Evolutionary conservation across 1,284 basidiomycete genomes (phyloP), one percentile per base, ranked within the genome.

Genomic region (Ustilago cynodontis): DNA sequence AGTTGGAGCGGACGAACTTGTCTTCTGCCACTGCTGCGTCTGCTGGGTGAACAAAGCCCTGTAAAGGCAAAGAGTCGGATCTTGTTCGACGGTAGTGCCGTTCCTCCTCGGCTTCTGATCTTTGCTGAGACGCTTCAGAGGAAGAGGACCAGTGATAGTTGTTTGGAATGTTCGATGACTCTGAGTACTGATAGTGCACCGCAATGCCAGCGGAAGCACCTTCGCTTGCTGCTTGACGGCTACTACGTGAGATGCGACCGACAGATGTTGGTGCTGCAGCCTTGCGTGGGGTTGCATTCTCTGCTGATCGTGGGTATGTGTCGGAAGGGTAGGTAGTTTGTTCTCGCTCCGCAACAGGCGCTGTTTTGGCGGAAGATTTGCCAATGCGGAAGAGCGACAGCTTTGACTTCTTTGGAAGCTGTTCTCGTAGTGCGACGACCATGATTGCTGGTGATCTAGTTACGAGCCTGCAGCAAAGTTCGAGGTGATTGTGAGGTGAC

Each of bases 311-410:
- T 22, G 53, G 24, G 22, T 39, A 55, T n/a, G 35, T 37, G 22
- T 39, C 9, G 24, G 33, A 20, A 26, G 53, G n/a, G 22, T 55
- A 35, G 26, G 35, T 5, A 16, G 11, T 3, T 4, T 35, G 24
- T 18, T 56, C 37, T 28, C 39, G 47, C 24, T 33, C 31, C 10
- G 47, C 4, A 39, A 24, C 18, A 18, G 35, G 16, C 26, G 35
- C 31, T 49, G 22, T 14, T 39, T 63, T 61, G 4, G 33, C 35
- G 20, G 60, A 59, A 4, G 67, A 37, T 56, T 76, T 76, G 43
- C 35, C 61, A 16, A 76, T 50, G n/a, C 73, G 73, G 22, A 76
- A 76, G 56, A 76, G 68, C 11, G 68, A 71, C 20, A 76, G 73
- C 39, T 65, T 71, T 16, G 73, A 71, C 43, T 68, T 76, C 22